phyloP scores from a whole-genome alignment of 257 asterid genomes.

The Hygrophila difformis region DNA sequence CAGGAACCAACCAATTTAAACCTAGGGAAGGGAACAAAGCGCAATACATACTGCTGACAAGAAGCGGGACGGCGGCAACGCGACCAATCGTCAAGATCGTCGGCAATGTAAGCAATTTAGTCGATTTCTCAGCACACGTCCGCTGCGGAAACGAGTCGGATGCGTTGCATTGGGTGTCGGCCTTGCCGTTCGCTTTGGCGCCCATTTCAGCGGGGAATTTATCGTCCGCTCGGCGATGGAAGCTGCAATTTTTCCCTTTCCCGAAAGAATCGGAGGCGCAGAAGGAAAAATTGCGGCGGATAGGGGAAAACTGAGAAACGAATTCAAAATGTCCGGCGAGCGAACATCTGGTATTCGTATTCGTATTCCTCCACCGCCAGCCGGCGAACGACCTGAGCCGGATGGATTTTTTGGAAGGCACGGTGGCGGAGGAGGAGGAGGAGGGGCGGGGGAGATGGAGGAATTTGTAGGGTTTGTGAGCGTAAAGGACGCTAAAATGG shows the following conservation, averaged over 20 bases:
- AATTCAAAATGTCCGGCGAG: slow-evolving; percentile 24
- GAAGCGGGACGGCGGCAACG: slow-evolving; percentile 77
- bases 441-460: slow-evolving; percentile 24
- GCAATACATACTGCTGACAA: slow-evolving; percentile 70
- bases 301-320: slow-evolving; percentile 14
- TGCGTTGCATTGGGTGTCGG: slow-evolving; percentile 22
- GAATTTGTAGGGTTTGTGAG: slow-evolving; percentile 40
- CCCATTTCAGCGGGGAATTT: slow-evolving; percentile 43
- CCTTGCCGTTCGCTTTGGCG: slow-evolving; percentile 35
- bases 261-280: slow-evolving; percentile 21
- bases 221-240: slow-evolving; percentile 18
- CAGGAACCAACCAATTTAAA: no score
- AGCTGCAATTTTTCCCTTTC: slow-evolving; percentile 9
- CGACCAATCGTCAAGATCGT: slow-evolving; percentile 91
- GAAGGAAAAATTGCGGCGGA: slow-evolving; percentile 18
- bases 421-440: slow-evolving; percentile 19
- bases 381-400: slow-evolving; percentile 22
- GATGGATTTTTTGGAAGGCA: slow-evolving; percentile 16
- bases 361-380: slow-evolving; percentile 45
- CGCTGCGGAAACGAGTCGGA: slow-evolving; percentile 20
- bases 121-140: slow-evolving; percentile 21
- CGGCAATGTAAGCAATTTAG: slow-evolving; percentile 84
- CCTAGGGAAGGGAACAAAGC: no score
- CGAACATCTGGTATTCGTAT: slow-evolving; percentile 28
- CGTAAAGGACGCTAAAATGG: slow-evolving; percentile 29